Evolutionary conservation across 768 basidiomycete genomes (phyloP).

Genomic region (Suillus paluster): DNA sequence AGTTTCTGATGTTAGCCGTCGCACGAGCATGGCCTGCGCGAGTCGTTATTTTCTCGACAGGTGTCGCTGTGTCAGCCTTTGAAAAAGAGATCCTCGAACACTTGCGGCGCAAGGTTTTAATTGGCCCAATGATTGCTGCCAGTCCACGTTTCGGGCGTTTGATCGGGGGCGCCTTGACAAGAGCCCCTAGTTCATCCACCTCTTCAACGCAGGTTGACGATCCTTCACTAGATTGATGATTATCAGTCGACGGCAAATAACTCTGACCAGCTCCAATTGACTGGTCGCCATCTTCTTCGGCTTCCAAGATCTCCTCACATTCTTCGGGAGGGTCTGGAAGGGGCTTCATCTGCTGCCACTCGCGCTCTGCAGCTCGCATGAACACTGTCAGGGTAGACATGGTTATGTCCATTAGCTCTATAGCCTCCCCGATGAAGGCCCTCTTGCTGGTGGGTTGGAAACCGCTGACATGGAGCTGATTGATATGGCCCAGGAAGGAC

Average conservation of each 20-base stretch:
- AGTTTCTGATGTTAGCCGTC: constrained; percentile 28
- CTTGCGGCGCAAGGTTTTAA: constrained; percentile 13
- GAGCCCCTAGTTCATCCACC: neutral
- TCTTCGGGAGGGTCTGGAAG: constrained; percentile 27
- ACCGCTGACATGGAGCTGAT: constrained; percentile 11
- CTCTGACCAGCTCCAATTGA: neutral
- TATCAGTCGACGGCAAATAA: neutral
- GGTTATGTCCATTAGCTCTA: constrained; percentile 35
- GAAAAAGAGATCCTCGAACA: constrained; percentile 9
- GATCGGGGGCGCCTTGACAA: neutral
- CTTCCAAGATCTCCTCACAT: neutral
- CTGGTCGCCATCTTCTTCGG: constrained; percentile 4
- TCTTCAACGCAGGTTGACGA: constrained; percentile 7
- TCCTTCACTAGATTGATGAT: neutral
- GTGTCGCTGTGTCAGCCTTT: neutral
- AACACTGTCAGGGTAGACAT: constrained; percentile 38
- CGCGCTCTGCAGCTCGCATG: constrained; percentile 33
- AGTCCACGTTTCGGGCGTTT: constrained; percentile 17
- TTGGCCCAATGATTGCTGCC: constrained; percentile 21
- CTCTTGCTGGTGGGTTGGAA: constrained; percentile 7
- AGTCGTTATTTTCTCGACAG: neutral
- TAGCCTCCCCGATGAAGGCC: constrained; percentile 19
- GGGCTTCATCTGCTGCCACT: constrained; percentile 32
- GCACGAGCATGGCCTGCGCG: constrained; percentile 27
- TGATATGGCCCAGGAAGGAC: constrained; percentile 27